These are phyloP conservation scores for Geotrichum reessii DNA, from an alignment of 1,139 yeast species.

Conservation along the genomic window DNA sequence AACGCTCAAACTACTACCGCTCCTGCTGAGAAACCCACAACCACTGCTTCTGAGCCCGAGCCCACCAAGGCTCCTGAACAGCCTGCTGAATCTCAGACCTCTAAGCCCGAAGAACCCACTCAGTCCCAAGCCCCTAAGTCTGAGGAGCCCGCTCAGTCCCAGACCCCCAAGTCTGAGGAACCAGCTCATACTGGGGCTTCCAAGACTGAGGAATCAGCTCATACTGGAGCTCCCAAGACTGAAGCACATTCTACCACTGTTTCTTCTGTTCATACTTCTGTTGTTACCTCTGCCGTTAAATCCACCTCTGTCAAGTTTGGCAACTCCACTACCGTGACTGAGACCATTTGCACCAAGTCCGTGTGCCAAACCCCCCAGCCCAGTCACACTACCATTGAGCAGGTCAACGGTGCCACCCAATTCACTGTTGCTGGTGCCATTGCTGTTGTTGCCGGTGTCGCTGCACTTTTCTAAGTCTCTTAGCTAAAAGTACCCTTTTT, in stretches of 20 bases:
- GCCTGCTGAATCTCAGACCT: too few species aligned
- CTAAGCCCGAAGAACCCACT: background rate
- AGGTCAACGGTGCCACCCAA: conserved; percentile 11
- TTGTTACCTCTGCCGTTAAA: background rate
- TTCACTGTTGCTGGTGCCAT: conserved; percentile 9
- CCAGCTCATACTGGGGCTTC: background rate
- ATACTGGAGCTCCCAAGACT: background rate
- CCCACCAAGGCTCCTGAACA: background rate
- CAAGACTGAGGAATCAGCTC: background rate
- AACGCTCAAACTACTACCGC: background rate
- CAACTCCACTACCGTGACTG: conserved; percentile 14
- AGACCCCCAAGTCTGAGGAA: background rate
- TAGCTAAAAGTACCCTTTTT: background rate
- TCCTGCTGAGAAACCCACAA: background rate
- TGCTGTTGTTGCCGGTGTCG: conserved; percentile 18
- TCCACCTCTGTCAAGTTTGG: conserved; percentile 12
- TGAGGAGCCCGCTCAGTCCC: background rate
- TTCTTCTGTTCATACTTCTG: conserved; percentile 5
- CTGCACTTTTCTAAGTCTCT: conserved; percentile 20
- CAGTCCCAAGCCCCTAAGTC: background rate
- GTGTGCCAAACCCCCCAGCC: background rate
- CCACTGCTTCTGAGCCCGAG: background rate
- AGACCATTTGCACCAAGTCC: conserved; percentile 1
- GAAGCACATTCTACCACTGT: background rate
- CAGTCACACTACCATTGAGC: conserved; percentile 1